Evolutionary conservation across 495 filamentous ascomycete species (phyloP), one percentile per base, ranked within the genome.

Genomic region (Rusavskia elegans): DNA sequence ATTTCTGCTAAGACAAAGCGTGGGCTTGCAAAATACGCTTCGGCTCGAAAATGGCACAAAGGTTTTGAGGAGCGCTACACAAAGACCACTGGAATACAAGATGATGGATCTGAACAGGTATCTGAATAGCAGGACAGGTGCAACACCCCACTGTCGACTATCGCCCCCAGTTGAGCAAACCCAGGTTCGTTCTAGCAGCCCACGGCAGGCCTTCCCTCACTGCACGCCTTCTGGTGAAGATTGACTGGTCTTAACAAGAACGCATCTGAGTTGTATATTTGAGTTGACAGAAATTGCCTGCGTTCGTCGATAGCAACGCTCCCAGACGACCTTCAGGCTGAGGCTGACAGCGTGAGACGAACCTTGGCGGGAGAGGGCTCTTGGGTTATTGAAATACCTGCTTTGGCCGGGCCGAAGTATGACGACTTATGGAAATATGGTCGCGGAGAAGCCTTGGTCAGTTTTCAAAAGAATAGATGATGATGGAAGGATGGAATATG

Each of bases 1-100:
- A 46, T 46, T 46, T 51, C 21, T 51, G 29, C 37, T 51, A 40
- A 51, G 44, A 46, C 44, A 46, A 46, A 25, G 44, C 40, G 44
- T 46, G 23, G 14, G 23, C 19, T n/a, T 29, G 20, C 19, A 46
- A 27, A 46, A 25, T 2, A 17, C 44, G 44, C 44, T 29, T 2
- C 44, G 17, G 44, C 40, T 21, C 25, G 23, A 17, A 27, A 29
- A 32, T 7, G 32, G 17, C 30, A 17, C 17, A 50, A 37, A 39
- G 30, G 27, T 2, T 20, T 19, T 38, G 48, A 50, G 32, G 10
- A 50, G 23, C 23, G 37, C 38, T 41, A 41, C 10, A 51, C 6
- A 39, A 40, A 25, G 13, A 14, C 11, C 11, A 30, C 36, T 27
- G 37, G 19, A 40, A 16, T 41, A 41, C 32, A 51, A 6, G 20